Conservation (phyloP, 139 green algal genomes). For the Mychonastes homosphaera region DNA sequence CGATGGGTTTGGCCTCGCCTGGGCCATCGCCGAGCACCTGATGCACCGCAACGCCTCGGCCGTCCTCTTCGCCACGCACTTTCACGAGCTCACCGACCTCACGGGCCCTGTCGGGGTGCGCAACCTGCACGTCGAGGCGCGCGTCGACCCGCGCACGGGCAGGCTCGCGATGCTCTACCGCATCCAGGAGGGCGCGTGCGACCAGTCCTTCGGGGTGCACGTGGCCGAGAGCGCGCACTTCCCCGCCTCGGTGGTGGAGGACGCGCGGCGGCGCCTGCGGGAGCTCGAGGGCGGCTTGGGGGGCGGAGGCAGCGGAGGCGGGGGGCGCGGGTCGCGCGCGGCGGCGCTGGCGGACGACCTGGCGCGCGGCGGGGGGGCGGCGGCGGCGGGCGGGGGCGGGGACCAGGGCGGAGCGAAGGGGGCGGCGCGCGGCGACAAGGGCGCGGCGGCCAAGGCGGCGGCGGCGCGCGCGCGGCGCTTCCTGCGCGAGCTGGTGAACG, state of each 20-base stretch:
- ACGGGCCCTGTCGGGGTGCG: slow-evolving; percentile 45
- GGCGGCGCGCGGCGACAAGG: too few species aligned
- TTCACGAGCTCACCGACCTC: slow-evolving; percentile 93
- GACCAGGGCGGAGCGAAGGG: too few species aligned
- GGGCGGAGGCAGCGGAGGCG: too few species aligned
- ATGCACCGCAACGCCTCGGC: slow-evolving; percentile 55
- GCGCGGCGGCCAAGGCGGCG: too few species aligned
- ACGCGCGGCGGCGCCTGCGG: too few species aligned
- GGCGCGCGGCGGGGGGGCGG: too few species aligned
- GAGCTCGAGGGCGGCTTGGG: too few species aligned
- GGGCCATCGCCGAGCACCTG: slow-evolving; percentile 91
- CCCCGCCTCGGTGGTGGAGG: slow-evolving; percentile 68
- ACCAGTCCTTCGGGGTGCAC: slow-evolving; percentile 91
- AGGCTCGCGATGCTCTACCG: slow-evolving; percentile 91
- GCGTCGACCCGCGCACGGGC: slow-evolving; percentile 44
- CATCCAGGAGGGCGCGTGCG: slow-evolving; percentile 67
- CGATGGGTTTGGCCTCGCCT: slow-evolving; percentile 94
- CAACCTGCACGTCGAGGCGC: slow-evolving; percentile 70
- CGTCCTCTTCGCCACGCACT: slow-evolving; percentile 93
- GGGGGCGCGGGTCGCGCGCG: too few species aligned
- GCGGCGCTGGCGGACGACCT: too few species aligned
- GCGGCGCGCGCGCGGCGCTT: too few species aligned
- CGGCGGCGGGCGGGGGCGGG: too few species aligned
- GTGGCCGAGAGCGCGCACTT: slow-evolving; percentile 86
- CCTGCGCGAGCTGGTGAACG: too few species aligned